Base-by-base conservation (phyloP, 2,329 filamentous ascomycete species). In the Drechslerella dactyloides region DNA sequence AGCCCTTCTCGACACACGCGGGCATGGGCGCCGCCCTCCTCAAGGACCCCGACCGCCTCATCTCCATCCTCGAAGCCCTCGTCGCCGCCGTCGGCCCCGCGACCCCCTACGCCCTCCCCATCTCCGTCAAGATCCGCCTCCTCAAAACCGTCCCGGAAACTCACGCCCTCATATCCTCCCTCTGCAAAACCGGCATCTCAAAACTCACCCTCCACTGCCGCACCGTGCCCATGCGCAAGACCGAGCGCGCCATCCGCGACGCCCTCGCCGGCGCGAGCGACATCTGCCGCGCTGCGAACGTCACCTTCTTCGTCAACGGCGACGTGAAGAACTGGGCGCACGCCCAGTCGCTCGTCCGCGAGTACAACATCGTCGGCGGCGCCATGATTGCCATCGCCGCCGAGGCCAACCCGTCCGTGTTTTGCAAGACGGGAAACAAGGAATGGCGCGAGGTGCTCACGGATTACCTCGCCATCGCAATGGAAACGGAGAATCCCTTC, bases 21-120 rank as follows among this genome's bases (percentile, higher is more conserved):
- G 94, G 94, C 54, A 99, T 99, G 94, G 94, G 94, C 54, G 94
- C 94, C 0, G 93, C 93, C 0, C 84, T 99, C 19, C 85, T 99
- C 15, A 86, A 86, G 75, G 93, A 89, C 0, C 93, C 94, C 0
- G 93, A 97, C 74, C 87, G 86, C 77, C 85, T 99, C 0, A 89
- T 88, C 76, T 85, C 88, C 0, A 99, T 99, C 74, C 84, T 99
- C 6, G 87, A 89, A 73, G 88, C 90, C 0, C 83, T 99, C 8
- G 93, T 97, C 1, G 83, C 85, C 68, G 85, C 93, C 74, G 96
- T 99, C 75, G 93, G 93, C 63, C 69, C 54, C 17, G 35, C 51
- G 11, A 76, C 33, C 1, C 69, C 75, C 1, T 73, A 74, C 59
- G 65, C 54, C 5, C 52, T 76, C 44, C 76, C 76, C 19, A 94